Evolutionary conservation across 768 basidiomycete species (phyloP).

Genomic region (Rhodotorula graminis): DNA sequence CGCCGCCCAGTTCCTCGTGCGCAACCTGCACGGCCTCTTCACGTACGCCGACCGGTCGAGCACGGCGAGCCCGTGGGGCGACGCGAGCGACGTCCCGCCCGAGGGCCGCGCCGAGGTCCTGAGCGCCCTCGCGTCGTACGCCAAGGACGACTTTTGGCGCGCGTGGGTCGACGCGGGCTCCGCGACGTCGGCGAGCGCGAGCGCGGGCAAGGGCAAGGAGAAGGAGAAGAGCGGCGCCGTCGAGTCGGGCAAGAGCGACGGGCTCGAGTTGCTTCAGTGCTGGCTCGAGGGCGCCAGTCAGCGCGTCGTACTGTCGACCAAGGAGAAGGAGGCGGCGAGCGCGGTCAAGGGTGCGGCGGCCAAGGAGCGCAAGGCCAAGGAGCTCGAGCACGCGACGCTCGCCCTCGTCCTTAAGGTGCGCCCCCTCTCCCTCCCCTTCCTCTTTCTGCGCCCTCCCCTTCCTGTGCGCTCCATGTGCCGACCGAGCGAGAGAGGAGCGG

Average conservation of each 20-base stretch:
- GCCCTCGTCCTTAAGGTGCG: constrained; percentile 19
- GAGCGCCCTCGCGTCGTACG: neutral
- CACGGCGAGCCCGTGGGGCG: constrained; percentile 17
- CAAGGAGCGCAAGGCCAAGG: constrained; percentile 9
- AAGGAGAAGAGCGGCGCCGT: neutral
- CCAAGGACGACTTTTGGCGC: constrained; percentile 15
- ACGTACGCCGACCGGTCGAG: neutral
- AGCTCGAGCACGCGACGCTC: constrained; percentile 22
- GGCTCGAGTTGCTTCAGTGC: constrained; percentile 11
- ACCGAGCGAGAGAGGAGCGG: too few relatives aligned
- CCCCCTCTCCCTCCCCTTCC: neutral
- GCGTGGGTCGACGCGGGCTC: constrained; percentile 13
- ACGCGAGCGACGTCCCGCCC: constrained; percentile 29
- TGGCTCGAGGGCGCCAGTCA: constrained; percentile 17
- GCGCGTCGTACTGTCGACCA: neutral
- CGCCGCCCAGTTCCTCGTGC: constrained; percentile 17
- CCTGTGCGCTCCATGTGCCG: neutral
- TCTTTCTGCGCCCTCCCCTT: neutral
- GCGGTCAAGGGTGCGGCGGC: too few relatives aligned
- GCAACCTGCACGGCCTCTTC: constrained; percentile 1
- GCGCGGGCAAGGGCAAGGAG: constrained; percentile 8
- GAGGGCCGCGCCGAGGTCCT: constrained; percentile 25
- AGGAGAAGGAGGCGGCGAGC: constrained; percentile 7
- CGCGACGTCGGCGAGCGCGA: neutral
- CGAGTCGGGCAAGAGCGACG: neutral